Conservation (phyloP, 805 yeast genomes). For the Ogataea naganishii region DNA sequence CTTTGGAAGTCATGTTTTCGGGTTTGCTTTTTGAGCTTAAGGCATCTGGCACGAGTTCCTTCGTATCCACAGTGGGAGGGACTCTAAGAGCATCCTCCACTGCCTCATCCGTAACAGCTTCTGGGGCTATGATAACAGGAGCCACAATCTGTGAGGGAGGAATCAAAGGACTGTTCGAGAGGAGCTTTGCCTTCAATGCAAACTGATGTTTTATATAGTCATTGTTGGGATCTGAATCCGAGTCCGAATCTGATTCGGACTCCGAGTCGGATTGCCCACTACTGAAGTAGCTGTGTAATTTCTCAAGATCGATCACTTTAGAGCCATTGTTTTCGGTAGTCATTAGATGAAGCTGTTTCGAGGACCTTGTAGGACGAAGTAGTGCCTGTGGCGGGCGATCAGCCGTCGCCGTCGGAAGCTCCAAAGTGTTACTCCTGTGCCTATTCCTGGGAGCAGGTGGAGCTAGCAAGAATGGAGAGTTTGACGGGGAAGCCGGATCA, state of each 20-base stretch:
- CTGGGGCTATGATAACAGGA: too few species aligned
- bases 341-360: conserved; percentile 18
- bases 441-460: conserved; percentile 6
- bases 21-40: too few species aligned
- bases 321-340: conserved; percentile 12
- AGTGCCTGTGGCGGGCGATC: conserved; percentile 6
- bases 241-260: conserved; percentile 8
- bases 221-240: conserved; percentile 3
- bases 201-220: conserved; percentile 1
- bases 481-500: too few species aligned
- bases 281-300: conserved; percentile 22
- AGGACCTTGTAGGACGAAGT: conserved; percentile 19
- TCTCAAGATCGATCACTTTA: conserved; percentile 18
- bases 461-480: too few species aligned
- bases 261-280: conserved; percentile 15
- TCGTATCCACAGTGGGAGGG: too few species aligned
- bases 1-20: too few species aligned
- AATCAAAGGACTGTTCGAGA: too few species aligned
- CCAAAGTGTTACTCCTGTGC: conserved; percentile 22
- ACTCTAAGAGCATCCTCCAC: too few species aligned
- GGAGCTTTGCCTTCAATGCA: too few species aligned
- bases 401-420: conserved; percentile 8
- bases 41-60: too few species aligned
- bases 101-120: not conserved
- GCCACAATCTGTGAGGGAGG: too few species aligned